Evolutionary conservation across 169 alveolate genomes (phyloP), one percentile per base, ranked within the genome.

Genomic region (Plasmodium knowlesi): DNA sequence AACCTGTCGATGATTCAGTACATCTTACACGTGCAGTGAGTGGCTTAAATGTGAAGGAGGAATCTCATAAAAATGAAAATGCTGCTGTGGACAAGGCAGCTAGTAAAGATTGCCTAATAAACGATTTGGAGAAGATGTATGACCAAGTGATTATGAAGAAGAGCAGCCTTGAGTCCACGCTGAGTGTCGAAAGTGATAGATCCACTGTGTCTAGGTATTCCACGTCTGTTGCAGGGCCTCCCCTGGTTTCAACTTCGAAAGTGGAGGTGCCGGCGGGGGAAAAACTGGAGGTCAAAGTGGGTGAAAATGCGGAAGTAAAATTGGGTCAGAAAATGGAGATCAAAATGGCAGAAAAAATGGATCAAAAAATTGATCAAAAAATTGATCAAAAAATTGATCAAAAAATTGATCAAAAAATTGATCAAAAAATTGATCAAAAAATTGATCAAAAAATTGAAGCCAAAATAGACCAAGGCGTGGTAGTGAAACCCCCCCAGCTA

Each of bases 1-100:
- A 91, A 43, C 76, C 95, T n/a, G 34, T 71, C 25, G 92, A 91
- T 71, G 82, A 81, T 22, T 71, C 84, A 25, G 82, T 71, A 41
- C 30, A 54, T 25, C 25, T 43, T 30, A 19, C n/a, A 39, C 39
- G 70, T 71, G n/a, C 82, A 9, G 5, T 83, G 82, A 43, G 43
- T 71, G 22, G 76, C 76, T 67, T 34, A 83, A 10, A 10, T 14
- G 0, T 70, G 74, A 46, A 16, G 46, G 82, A 86, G 71, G 46
- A 86, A 53, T 34, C 61, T 30, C 25, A 53, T 22, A 76, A 57
- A 34, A 86, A 86, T 70, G 85, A 76, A 53, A 39, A 43, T 28
- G 70, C 32, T 2, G 30, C 71, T 22, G 39, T 53, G 28, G 71
- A 34, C n/a, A 83, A 83, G 25, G 43, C 22, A 28, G 14, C 28